Base-by-base conservation (phyloP, 1,284 basidiomycete genomes). In the Pseudozyma thailandica region DNA sequence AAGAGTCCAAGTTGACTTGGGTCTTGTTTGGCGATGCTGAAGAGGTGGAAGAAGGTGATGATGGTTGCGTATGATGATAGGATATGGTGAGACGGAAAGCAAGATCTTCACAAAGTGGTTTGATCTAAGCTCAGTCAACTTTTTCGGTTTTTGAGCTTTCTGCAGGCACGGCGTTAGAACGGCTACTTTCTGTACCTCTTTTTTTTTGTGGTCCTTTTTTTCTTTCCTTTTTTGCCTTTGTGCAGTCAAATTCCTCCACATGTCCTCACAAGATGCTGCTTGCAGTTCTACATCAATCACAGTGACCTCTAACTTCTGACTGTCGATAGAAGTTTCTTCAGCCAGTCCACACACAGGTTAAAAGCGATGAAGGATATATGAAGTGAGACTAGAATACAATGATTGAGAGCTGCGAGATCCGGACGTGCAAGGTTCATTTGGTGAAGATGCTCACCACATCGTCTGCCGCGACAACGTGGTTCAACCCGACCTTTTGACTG, bases 381-480 rank as follows among this genome's bases (percentile, higher is more conserved):
- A 20, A 28, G 49, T 31, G 46, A 38, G 4, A 26, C 49, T 68
- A 68, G 53, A 48, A 60, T 60, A 68, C 57, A 61, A 57, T 68
- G 57, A 33, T 18, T n/a, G 38, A 46, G 16, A 20, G 39, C 38
- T 30, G 16, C 27, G 21, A 33, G 43, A 26, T n/a, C 8, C 28
- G 35, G n/a, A 20, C 18, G n/a, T 10, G 18, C 27, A 16, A 15
- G 18, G 2, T 23, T 54, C 41, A 74, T 26, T 75, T 72, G 23
- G 74, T 82, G 47, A 81, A 82, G 33, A 83, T 75, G 10, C 76
- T 92, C 55, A 94, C 91, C 15, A 96, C 94, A 83, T 98, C 95
- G 83, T 97, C 94, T 78, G 96, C 93, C 77, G 91, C 90, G 18
- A 97, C 91, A 52, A 89, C 87, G 84, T 98, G 95, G 39, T 86